Base-by-base conservation (phyloP, 352 stramenopile species). In the Phytophthora pinifolia region DNA sequence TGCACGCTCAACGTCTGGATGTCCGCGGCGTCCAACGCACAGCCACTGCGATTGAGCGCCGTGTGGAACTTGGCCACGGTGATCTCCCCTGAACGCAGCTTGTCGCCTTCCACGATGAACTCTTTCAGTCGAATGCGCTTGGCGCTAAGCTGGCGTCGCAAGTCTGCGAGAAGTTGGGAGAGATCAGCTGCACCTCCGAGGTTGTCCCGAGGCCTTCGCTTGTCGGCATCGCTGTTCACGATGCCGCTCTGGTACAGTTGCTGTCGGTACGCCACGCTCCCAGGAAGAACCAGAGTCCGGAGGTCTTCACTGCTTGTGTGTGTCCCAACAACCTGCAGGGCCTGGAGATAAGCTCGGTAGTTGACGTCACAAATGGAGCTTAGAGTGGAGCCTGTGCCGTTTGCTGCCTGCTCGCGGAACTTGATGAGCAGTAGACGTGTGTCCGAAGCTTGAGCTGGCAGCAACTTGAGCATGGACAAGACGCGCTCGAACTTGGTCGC, bases 61-160 rank as follows among this genome's bases (percentile, higher is more conserved):
- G 84, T 94, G 63, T 92, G 82, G 58, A 94, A 92, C 60, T 94
- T 94, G 29, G 84, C 78, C 13, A 92, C 50, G 4, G 82, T 88
- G 67, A 94, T 88, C 54, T 92, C 84, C 2, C 84, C 84, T 0
- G 79, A 85, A 1, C 84, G 82, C 38, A 94, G 54, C 27, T 91
- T 91, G 60, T 92, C 84, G 9, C 81, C 82, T 50, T 94, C 84
- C 1, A 71, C 65, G 18, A 94, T 67, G 43, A 94, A 94, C 45
- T 94, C 82, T 60, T 92, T 94, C 53, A 94, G 71, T 8, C 84
- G 81, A 31, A 94, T 79, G 2, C 84, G 82, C 34, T 84, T 85
- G 9, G 68, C 39, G 33, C 63, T 78, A 0, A 91, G 41, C 52
- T 94, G 84, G 9, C 75, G 78, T 13, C 73, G 70, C 18, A 94